Base-by-base conservation (phyloP, 1,284 basidiomycete species). In the Cutaneotrichosporon dermatis region DNA sequence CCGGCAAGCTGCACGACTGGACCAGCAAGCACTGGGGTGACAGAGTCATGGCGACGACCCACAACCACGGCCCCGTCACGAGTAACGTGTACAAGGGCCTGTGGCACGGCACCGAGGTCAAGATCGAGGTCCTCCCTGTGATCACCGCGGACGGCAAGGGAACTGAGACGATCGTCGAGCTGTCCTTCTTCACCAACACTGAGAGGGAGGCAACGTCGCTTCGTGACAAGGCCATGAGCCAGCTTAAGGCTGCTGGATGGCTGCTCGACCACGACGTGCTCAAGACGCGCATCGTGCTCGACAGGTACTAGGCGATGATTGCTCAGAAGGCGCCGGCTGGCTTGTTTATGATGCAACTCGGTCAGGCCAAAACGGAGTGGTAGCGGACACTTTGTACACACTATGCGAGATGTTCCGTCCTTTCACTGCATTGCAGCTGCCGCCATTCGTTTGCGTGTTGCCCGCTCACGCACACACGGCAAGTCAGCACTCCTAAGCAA, bases 61-160 rank as follows among this genome's bases (percentile, higher is more conserved):
- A 54, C 54, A n/a, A 35, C 36, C 35, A 55, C 37, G 58, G 58
- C 4, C 58, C 58, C 37, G 54, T 59, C 49, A 51, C 48, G 2
- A 37, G 39, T 10, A 51, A n/a, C 8, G 33, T 51, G 6, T 59
- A 40, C 39, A 43, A 51, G 15, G 57, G 57, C 2, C 15, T 6
- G 2, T 59, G 52, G 52, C 10, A 33, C 35, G 48, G 36, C 52
- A n/a, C n/a, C 4, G 48, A 55, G 0, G 53, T 53, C 48, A 34
- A 42, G 13, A n/a, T 59, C n/a, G 57, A 59, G 48, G 57, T 59
- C 3, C 53, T 59, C 11, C 52, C 57, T 3, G 41, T 59, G 41
- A 35, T n/a, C 11, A 45, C 41, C 4, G 46, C 39, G 4, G 42
- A 51, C 4, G 53, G 51, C 13, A 34, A 49, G 8, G 48, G 48